Evolutionary conservation across 1,139 yeast species (phyloP).

Genomic region (Suhomyces terraborum): DNA sequence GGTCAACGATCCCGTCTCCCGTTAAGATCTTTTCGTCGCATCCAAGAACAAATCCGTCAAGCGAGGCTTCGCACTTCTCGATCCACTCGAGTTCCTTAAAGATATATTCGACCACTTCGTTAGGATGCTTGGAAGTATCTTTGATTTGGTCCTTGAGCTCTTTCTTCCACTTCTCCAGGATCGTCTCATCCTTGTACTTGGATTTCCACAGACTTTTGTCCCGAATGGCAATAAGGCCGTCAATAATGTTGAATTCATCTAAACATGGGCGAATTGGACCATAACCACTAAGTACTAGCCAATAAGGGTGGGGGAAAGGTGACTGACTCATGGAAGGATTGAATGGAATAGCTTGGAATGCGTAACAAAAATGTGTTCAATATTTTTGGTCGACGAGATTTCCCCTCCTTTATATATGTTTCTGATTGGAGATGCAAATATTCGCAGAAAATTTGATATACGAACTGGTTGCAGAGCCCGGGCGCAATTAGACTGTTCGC

Average conservation of each 20-base stretch:
- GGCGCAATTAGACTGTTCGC: too few relatives aligned
- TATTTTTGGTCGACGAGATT: too few relatives aligned
- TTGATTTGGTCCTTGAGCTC: conserved; percentile 27
- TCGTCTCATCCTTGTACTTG: conserved; percentile 30
- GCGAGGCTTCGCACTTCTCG: conserved; percentile 20
- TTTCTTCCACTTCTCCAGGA: conserved; percentile 33
- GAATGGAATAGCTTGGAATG: too few relatives aligned
- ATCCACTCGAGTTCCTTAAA: conserved; percentile 35
- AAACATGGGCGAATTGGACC: not conserved
- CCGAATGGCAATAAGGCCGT: not conserved
- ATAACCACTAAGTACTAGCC: not conserved
- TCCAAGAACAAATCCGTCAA: conserved; percentile 7
- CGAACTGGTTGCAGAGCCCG: too few relatives aligned
- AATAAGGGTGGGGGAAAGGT: conserved; percentile 1
- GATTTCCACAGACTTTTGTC: conserved; percentile 35
- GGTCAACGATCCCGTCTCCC: conserved; percentile 3
- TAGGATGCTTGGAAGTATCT: conserved; percentile 13
- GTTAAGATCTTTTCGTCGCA: not conserved
- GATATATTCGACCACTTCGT: conserved; percentile 26
- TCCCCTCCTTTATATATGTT: too few relatives aligned
- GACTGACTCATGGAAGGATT: too few relatives aligned
- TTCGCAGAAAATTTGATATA: too few relatives aligned
- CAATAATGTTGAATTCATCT: not conserved
- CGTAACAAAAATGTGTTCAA: too few relatives aligned
- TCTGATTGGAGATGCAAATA: too few relatives aligned